Evolutionary conservation across 768 basidiomycete species (phyloP).

Genomic region (Erythrobasidium yunnanense): DNA sequence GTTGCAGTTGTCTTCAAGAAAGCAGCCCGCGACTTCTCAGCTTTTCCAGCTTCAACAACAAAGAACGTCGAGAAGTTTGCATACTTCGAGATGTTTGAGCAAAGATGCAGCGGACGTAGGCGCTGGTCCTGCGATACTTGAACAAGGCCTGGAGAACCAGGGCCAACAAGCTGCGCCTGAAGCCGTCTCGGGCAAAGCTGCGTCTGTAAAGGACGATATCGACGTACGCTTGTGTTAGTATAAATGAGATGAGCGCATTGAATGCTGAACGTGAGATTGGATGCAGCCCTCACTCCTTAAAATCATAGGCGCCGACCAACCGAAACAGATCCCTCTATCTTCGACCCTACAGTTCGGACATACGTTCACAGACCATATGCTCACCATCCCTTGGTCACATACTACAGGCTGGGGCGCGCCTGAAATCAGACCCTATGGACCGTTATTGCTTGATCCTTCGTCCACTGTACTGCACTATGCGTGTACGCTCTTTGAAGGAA

Average conservation of each 20-base stretch:
- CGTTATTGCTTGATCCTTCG: conserved; percentile 64
- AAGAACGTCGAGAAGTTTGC: background rate
- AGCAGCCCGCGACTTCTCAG: too few relatives aligned
- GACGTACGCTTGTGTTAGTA: background rate
- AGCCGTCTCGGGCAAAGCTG: background rate
- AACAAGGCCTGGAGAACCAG: background rate
- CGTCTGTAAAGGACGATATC: background rate
- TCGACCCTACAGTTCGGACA: conserved; percentile 69
- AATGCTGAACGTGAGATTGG: too few relatives aligned
- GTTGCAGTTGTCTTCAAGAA: too few relatives aligned
- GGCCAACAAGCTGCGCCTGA: background rate
- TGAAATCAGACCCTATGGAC: conserved; percentile 70
- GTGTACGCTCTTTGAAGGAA: conserved; percentile 75
- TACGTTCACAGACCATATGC: conserved; percentile 50
- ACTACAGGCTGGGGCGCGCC: conserved; percentile 70
- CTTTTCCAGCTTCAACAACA: too few relatives aligned
- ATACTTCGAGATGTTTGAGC: background rate
- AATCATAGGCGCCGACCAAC: background rate
- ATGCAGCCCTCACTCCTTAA: conserved; percentile 9
- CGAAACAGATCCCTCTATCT: conserved; percentile 47
- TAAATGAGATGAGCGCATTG: background rate
- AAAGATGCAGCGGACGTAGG: background rate
- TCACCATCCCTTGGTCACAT: conserved; percentile 53
- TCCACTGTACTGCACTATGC: conserved; percentile 85
- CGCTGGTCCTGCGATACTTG: background rate